Evolutionary conservation across 345 rosid genomes (phyloP), one percentile per base, ranked within the genome.

Genomic region (Corchorus capsularis): DNA sequence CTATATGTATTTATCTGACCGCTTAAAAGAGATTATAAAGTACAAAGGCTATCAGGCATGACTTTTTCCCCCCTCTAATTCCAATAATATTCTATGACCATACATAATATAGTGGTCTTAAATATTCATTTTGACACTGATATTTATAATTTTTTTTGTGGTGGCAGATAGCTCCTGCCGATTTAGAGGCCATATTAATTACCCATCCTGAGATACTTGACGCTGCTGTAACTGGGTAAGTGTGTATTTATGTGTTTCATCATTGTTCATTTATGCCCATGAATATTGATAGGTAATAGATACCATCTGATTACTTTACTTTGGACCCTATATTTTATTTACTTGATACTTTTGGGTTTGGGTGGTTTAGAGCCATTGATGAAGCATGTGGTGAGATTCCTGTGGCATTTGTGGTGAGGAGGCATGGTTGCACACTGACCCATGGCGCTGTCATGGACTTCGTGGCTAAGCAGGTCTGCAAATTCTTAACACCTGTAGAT

Each of bases 21-120:
- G 97, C 50, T 75, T 93, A 45, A 94, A 94, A 77, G 98, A 94
- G 86, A 81, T 88, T 8, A 91, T 94, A 69, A 94, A 94, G 78
- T 94, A 88, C 89, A 94, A 87, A 72, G 98, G 98, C 27, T 92
- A 81, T 81, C 98, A 91, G 98, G 98, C 91, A 74, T 77, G 19
- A 27, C 45, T 39, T 55, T 71, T 46, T 34, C 12, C 68, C 69
- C 27, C 6, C 32, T 9, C 10, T 19, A 59, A 45, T 3, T 81
- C n/a, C 22, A 8, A 5, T 72, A 65, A 17, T 63, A 0, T 39
- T 39, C 22, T 5, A 27, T 10, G 45, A 69, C 6, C 11, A 61
- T 9, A 1, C 54, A 17, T 53, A 37, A n/a, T n/a, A n/a, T 56
- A 56, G 37, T 41, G 39, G 6, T 69, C 27, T 69, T 8, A 52